phyloP scores from a whole-genome alignment of 495 filamentous ascomycete species.

The Cercophora samala region DNA sequence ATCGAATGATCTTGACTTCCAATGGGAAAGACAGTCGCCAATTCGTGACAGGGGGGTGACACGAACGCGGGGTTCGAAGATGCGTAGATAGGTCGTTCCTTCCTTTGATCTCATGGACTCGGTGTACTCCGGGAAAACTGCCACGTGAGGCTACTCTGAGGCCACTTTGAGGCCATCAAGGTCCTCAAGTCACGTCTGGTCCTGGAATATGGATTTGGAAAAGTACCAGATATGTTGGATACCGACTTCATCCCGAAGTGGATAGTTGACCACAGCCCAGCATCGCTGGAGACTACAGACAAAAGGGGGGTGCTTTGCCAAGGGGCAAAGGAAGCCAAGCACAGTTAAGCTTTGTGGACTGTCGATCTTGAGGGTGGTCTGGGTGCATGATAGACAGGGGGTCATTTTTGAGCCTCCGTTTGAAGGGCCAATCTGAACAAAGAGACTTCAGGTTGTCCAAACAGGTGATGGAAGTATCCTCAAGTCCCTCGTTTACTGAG shows the following conservation, averaged over 20 bases:
- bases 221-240: not conserved
- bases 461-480: not conserved
- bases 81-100: not conserved
- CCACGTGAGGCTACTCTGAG: not conserved
- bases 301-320: conserved; percentile 4
- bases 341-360: conserved; percentile 14
- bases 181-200: not conserved
- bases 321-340: conserved; percentile 21
- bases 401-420: not conserved
- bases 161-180: not conserved
- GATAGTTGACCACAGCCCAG: not conserved
- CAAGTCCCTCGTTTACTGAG: not conserved
- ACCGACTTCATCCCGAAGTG: no score
- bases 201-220: not conserved
- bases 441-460: not conserved
- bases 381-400: not conserved
- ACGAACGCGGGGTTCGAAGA: not conserved
- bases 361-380: not conserved
- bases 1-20: not conserved
- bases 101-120: not conserved
- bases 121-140: not conserved
- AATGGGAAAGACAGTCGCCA: not conserved
- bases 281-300: not conserved
- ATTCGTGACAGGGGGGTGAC: not conserved
- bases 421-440: not conserved